Base-by-base conservation (phyloP, 805 yeast genomes). In the Myxozyma kluyveri region DNA sequence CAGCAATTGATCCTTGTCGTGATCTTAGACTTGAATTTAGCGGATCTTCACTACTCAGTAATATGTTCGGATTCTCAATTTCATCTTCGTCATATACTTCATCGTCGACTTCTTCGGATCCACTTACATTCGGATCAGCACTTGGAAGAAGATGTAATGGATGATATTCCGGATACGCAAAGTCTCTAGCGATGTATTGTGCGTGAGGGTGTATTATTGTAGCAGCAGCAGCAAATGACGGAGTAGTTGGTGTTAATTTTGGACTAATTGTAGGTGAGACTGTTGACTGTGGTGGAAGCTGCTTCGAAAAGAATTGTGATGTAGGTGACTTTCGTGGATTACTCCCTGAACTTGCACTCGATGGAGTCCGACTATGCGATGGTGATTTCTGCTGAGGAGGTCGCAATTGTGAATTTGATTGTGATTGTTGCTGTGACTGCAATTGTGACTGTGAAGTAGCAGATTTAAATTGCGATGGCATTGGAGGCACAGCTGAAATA, bases 151-250 rank as follows among this genome's bases (percentile, higher is more conserved):
- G 79, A 67, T 86, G 85, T 45, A 87, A 71, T 1, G 93, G 90
- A 57, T 87, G 82, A 26, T 75, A 69, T 14, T 72, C 75, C 4
- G 80, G 80, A 64, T 91, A 90, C 23, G 90, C 98, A 72, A 80
- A 91, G 69, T 91, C 98, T 56, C 82, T 81, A 18, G 88, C 52
- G 42, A 41, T 21, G 17, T 46, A 54, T 7, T 27, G 24, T 9
- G 50, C 26, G 22, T 18, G 29, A 12, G 49, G 48, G 19, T 32
- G 48, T 10, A 48, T 35, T 19, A 31, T 23, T 38, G 47, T 21
- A 36, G 35, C 29, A n/a, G n/a, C n/a, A n/a, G n/a, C n/a, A n/a
- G n/a, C 27, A 41, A 17, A 22, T 9, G 24, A 3, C 18, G 36
- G 23, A 27, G 6, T 18, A 29, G 33, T 29, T 29, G 33, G 14